A percentile compares a stretch with the other conserved stretches of the same genome.
Evolutionary conservation across 305 asterid genomes (phyloP).

Genomic region (Fraxinus velutina): DNA sequence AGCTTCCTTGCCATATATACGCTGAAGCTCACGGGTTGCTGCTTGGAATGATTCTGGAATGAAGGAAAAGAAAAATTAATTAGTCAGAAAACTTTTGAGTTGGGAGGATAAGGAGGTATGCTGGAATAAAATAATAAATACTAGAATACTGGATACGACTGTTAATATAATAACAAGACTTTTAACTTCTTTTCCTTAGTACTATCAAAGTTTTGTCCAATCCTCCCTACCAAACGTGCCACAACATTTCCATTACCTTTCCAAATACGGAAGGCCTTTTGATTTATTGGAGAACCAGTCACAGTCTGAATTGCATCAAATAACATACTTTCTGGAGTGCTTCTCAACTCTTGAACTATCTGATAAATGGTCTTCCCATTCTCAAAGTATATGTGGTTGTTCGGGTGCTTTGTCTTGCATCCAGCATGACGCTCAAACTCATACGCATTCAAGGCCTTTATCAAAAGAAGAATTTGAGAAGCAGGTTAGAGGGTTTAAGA

Average conservation of each 20-base stretch:
- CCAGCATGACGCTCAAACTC: constrained; percentile 91
- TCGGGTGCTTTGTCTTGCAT: constrained; percentile 90
- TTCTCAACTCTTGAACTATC: constrained; percentile 83
- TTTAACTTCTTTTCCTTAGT: not conserved
- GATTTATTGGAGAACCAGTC: constrained; percentile 85
- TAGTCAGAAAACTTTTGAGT: not conserved
- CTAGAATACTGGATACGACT: not conserved
- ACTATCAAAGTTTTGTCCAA: not conserved
- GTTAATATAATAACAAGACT: not conserved
- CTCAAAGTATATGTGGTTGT: constrained; percentile 89
- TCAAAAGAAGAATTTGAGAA: constrained; percentile 1
- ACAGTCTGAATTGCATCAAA: constrained; percentile 72
- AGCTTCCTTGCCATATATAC: constrained; percentile 90
- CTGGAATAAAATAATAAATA: not conserved
- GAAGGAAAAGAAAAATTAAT: constrained; percentile 21
- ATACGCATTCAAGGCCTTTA: constrained; percentile 79
- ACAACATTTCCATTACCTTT: constrained; percentile 48
- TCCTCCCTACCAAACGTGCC: not conserved
- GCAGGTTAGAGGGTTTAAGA: not conserved
- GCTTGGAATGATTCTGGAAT: constrained; percentile 83
- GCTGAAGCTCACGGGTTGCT: constrained; percentile 91
- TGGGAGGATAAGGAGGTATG: not conserved
- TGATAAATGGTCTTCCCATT: constrained; percentile 84
- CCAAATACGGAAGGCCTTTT: constrained; percentile 83
- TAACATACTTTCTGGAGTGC: constrained; percentile 63